Base-by-base conservation (phyloP, 78 protist species). In the Dictyostelium firmibasis region DNA sequence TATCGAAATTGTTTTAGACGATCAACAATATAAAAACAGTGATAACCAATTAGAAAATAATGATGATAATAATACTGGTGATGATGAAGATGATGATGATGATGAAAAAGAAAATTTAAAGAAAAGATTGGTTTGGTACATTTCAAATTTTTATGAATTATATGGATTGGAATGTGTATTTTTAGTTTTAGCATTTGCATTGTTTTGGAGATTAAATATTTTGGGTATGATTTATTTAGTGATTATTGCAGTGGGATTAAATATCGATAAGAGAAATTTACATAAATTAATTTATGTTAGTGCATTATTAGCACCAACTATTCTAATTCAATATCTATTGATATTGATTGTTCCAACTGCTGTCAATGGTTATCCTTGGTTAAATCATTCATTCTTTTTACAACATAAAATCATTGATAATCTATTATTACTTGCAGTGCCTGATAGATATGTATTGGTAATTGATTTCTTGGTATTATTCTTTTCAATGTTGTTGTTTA, bases 121-220 rank as follows among this genome's bases (percentile, higher is more conserved):
- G n/a, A 18, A 43, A 3, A 50, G 87, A 78, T 4, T 78, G 0
- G 0, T 70, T 3, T 89, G 94, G 94, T 89, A 89, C 69, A 31
- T 62, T 8, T 50, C 86, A 27, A 69, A 89, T 67, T 81, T 89
- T 38, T 89, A 89, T 81, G 62, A 89, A 67, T 27, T 89, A 25
- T 89, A 89, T 89, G 94, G 94, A 20, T 62, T 89, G 36, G 94
- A 89, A 60, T 9, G 82, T 29, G 81, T 81, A 5, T 89, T 89
- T 43, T 3, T 89, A 16, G 33, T 43, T 0, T 3, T 89, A 0
- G 6, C 76, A 7, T 18, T 89, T 62, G 44, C 94, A 41, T 69
- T 89, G 43, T 81, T 85, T 81, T 89, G 94, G 94, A 81, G 87
- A 57, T 85, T 89, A 47, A 69, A 89, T 81, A 43, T 81, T 29